Evolutionary conservation across 306 rosid species (phyloP), one percentile per base, ranked within the genome.

Genomic region (Arachis hypogaea): DNA sequence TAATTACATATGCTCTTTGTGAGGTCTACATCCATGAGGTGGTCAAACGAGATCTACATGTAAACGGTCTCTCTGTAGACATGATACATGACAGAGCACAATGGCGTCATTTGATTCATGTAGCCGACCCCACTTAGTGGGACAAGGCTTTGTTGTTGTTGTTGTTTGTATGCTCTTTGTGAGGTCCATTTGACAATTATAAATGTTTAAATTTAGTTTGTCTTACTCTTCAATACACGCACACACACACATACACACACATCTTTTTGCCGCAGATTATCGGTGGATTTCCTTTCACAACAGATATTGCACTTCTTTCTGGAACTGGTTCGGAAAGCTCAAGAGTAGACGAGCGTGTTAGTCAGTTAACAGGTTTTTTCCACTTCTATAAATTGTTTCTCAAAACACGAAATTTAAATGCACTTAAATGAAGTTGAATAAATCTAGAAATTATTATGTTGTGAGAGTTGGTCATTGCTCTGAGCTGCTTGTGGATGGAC

Each of bases 211-310:
- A 47, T 73, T 75, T 60, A 33, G 28, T 41, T 45, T 49, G 14
- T 43, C 46, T 16, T 22, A 3, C 59, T 7, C 58, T 43, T 7
- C 5, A 18, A 11, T 11, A 58, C 63, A 63, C 67, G 11, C 50
- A 50, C 55, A 41, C 44, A 58, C 41, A 28, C 63, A 9, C 38
- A 2, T 8, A 56, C 60, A 63, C 70, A n/a, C 54, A 49, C 59
- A 43, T 5, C 5, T 73, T 57, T 63, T 71, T 55, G 75, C 64
- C 81, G 72, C 87, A 92, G 99, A 85, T 95, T 78, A 79, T 86
- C 65, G 91, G 92, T 57, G 88, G 89, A 82, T 82, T 86, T 82
- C 93, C 99, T 76, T 90, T 88, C 80, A 86, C 82, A 69, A 77
- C 71, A 73, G 99, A 95, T 83, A 29, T 92, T 82, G 89, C 79